Evolutionary conservation across 768 basidiomycete species (phyloP).

Genomic region (Termitomyces sp.): DNA sequence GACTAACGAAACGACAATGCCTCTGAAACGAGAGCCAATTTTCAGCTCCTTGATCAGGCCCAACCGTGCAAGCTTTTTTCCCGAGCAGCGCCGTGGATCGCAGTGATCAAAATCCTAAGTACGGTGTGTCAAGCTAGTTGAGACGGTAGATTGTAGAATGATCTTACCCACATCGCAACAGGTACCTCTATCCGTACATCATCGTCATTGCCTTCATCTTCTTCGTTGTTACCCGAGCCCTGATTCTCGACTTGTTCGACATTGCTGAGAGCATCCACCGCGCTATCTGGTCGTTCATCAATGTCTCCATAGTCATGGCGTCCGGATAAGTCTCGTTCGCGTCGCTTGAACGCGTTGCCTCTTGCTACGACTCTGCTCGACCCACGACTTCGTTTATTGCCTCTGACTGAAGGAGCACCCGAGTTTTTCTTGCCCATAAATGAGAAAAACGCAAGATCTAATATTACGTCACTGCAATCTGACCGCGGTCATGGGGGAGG

Average conservation of each 20-base stretch:
- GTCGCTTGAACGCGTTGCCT: conserved; percentile 9
- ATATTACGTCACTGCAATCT: not conserved
- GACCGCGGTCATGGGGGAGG: conserved; percentile 2
- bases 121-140: not conserved
- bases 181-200: conserved; percentile 53
- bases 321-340: conserved; percentile 9
- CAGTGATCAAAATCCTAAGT: conserved; percentile 94
- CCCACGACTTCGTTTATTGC: conserved; percentile 28
- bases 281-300: conserved; percentile 51
- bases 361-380: conserved; percentile 17
- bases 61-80: conserved; percentile 85
- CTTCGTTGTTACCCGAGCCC: conserved; percentile 12
- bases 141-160: not conserved
- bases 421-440: conserved; percentile 38
- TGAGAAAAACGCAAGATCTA: not conserved
- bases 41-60: conserved; percentile 80
- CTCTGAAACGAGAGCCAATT: conserved; percentile 83
- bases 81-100: conserved; percentile 76
- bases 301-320: conserved; percentile 13
- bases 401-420: conserved; percentile 21
- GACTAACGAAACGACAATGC: conserved; percentile 89
- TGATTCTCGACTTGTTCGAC: conserved; percentile 28
- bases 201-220: conserved; percentile 22
- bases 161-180: conserved; percentile 93
- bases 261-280: conserved; percentile 41